A percentile compares a stretch with the other conserved stretches of the same genome.
Evolutionary conservation across 108 stramenopile genomes (phyloP).

Genomic region (Epipyxis sp.): DNA sequence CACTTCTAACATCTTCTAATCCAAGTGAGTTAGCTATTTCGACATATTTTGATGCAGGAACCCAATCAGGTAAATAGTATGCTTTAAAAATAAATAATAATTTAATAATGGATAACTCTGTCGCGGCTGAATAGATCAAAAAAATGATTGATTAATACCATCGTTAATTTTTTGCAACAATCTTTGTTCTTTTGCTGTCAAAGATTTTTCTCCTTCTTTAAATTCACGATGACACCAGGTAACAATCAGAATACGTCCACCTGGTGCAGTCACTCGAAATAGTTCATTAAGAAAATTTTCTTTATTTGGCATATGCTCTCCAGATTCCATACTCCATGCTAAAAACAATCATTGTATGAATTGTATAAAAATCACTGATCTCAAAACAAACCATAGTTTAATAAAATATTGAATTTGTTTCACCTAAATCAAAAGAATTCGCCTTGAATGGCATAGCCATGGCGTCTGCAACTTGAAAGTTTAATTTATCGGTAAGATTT

Average conservation of each 20-base stretch:
- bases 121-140: background rate
- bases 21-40: slow-evolving; percentile 59
- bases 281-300: slow-evolving; percentile 78
- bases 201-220: slow-evolving; percentile 60
- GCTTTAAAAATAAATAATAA: slow-evolving; percentile 38
- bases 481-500: slow-evolving; percentile 24
- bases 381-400: too few relatives aligned
- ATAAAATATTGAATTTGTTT: too few relatives aligned
- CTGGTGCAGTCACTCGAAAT: slow-evolving; percentile 53
- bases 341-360: background rate
- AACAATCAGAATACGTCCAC: slow-evolving; percentile 72
- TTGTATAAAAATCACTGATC: too few relatives aligned
- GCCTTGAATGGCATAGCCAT: slow-evolving; percentile 78
- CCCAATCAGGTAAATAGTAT: slow-evolving; percentile 86
- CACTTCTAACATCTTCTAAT: slow-evolving; percentile 61
- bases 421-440: slow-evolving; percentile 72
- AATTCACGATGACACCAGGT: slow-evolving; percentile 92
- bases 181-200: slow-evolving; percentile 34
- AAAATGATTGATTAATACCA: too few relatives aligned
- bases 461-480: slow-evolving; percentile 80
- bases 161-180: slow-evolving; percentile 76
- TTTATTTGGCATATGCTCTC: slow-evolving; percentile 96
- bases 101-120: background rate
- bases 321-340: slow-evolving; percentile 88
- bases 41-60: slow-evolving; percentile 72